Percentiles rank a stretch among this genome's conserved stretches.
Evolutionary conservation across 176 grass and related monocot species (phyloP).

Genomic region (Eragrostis nindensis): DNA sequence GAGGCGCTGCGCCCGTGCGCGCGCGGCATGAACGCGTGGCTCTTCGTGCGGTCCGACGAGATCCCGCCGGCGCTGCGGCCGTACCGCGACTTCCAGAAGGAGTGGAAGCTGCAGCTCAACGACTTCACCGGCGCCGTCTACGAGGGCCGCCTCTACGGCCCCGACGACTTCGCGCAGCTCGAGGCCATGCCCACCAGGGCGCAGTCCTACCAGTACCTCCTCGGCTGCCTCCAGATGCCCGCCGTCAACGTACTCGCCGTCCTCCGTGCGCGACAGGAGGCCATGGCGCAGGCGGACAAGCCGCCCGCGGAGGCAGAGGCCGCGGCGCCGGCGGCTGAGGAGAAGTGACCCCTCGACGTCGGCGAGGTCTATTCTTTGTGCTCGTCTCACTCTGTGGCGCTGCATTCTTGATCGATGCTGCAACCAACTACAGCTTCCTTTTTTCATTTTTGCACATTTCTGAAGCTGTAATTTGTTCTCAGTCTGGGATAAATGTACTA

Average conservation of each 20-base stretch:
- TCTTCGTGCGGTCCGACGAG: slow-evolving; percentile 98
- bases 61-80: slow-evolving; percentile 81
- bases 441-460: neutral
- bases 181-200: slow-evolving; percentile 85
- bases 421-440: neutral
- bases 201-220: slow-evolving; percentile 81
- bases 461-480: slow-evolving; percentile 14
- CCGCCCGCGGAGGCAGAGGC: slow-evolving; percentile 3
- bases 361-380: slow-evolving; percentile 11
- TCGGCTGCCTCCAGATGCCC: slow-evolving; percentile 78
- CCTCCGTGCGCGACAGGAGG: slow-evolving; percentile 55
- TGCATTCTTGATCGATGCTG: slow-evolving; percentile 11
- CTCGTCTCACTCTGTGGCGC: neutral
- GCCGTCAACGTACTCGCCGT: slow-evolving; percentile 68
- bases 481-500: slow-evolving; percentile 4
- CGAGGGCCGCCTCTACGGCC: slow-evolving; percentile 84
- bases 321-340: neutral
- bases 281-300: slow-evolving; percentile 35
- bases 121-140: slow-evolving; percentile 94
- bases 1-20: slow-evolving; percentile 73
- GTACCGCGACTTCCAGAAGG: slow-evolving; percentile 92
- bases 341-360: slow-evolving; percentile 24
- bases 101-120: slow-evolving; percentile 78
- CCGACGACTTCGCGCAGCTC: slow-evolving; percentile 82
- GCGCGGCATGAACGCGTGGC: slow-evolving; percentile 94